Base-by-base conservation (phyloP, 805 yeast genomes). In the Hanseniaspora opuntiae region DNA sequence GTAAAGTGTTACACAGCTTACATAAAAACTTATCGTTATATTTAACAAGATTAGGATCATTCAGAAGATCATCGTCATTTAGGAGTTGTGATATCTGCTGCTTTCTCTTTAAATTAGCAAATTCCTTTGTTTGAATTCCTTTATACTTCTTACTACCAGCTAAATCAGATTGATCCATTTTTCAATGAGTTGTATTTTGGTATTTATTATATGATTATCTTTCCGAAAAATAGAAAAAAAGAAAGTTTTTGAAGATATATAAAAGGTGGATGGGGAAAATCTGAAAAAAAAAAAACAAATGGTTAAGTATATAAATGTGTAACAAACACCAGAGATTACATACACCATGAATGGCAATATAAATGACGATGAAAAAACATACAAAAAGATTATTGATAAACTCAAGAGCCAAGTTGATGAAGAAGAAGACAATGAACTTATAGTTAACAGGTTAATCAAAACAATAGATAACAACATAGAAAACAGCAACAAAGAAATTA, bases 101-200 rank as follows among this genome's bases (percentile, higher is more conserved):
- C n/a, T 51, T 51, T 25, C 46, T 35, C 19, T 44, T 51, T 4
- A 44, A 12, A 37, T 51, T 37, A 7, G 45, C 16, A 11, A 42
- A 22, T n/a, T 51, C 48, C 17, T 44, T 45, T 10, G 54, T 44
- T 19, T 51, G 45, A 14, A 51, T 51, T 6, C 54, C 54, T n/a
- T 51, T 51, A 17, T 51, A 44, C 14, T 51, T 51, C 25, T 51
- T 51, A 28, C 54, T 51, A 8, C 54, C 54, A 16, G 39, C 54
- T 37, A 51, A 51, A 42, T 51, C 54, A n/a, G 54, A 51, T 30
- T 44, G 44, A 51, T 51, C 54, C 54, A 51, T 51, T 42, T 12
- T 16, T 17, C 37, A 22, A 16, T 46, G 25, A 19, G 19, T 44
- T n/a, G n/a, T 36, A 16, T 32, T 20, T 19, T 24, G 25, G 32